phyloP scores from a whole-genome alignment of 2,329 filamentous ascomycete genomes.

The Ceratocystis eucalypticola region DNA sequence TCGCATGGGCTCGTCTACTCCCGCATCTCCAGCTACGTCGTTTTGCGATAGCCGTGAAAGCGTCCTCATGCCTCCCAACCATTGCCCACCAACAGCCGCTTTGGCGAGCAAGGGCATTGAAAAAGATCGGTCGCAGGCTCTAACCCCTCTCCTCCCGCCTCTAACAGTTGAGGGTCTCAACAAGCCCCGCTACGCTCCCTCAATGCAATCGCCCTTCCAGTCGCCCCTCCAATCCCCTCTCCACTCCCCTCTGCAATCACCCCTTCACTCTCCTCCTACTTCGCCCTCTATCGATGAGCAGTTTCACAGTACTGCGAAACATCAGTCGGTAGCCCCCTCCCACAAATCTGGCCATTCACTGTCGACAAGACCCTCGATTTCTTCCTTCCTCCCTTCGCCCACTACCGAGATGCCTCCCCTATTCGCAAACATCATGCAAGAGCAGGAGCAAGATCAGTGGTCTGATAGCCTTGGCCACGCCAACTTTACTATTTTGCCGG shows the following conservation, averaged over 20 bases:
- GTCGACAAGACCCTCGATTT: slow-evolving; percentile 54
- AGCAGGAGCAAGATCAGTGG: slow-evolving; percentile 62
- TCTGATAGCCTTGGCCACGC: slow-evolving; percentile 75
- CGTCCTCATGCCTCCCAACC: slow-evolving; percentile 33
- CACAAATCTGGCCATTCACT: slow-evolving; percentile 36
- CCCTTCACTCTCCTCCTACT: slow-evolving; percentile 63
- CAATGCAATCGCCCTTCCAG: slow-evolving; percentile 31
- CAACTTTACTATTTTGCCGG: slow-evolving; percentile 77
- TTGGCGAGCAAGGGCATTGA: slow-evolving; percentile 25
- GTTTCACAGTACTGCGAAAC: slow-evolving; percentile 33
- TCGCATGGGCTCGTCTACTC: slow-evolving; percentile 38
- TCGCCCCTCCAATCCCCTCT: slow-evolving; percentile 24
- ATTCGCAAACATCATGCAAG: slow-evolving; percentile 47
- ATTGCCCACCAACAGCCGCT: slow-evolving; percentile 28
- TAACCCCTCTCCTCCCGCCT: slow-evolving; percentile 75
- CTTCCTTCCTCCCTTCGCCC: slow-evolving; percentile 55
- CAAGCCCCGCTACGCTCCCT: slow-evolving; percentile 9
- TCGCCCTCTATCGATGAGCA: slow-evolving; percentile 38
- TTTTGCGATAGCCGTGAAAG: slow-evolving; percentile 48
- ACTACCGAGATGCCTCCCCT: slow-evolving; percentile 44
- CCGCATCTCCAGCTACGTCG: slow-evolving; percentile 50
- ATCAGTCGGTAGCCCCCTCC: slow-evolving; percentile 27
- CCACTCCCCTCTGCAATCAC: slow-evolving; percentile 54
- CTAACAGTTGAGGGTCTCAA: slow-evolving; percentile 44
- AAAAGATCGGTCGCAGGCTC: slow-evolving; percentile 49